Base-by-base conservation (phyloP, 257 asterid species). In the Eucommia ulmoides region DNA sequence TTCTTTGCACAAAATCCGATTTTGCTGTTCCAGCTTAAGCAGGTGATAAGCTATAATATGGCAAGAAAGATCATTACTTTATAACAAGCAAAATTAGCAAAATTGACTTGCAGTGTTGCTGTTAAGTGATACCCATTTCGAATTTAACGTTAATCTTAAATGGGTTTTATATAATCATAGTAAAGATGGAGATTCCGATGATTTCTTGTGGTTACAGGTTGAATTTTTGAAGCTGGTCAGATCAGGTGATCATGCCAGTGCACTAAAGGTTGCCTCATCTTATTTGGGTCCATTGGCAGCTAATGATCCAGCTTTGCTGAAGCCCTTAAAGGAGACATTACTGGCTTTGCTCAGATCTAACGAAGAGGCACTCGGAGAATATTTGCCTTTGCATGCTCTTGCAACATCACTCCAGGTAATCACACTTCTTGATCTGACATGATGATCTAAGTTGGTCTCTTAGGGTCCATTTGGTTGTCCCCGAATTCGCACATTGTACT, bases 361-460 rank as follows among this genome's bases (percentile, higher is more conserved):
- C 41, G 94, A 86, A 66, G 93, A 75, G 75, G 68, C 82, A 50
- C 64, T 74, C 35, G 55, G 73, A 65, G 72, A 75, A 56, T 61
- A 66, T 53, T 41, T 83, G 58, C 81, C 87, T 21, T 64, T 86
- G 33, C 83, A 74, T 56, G 83, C 88, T 60, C 94, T 91, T 33
- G 95, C 99, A 53, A 81, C 84, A 56, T 81, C 99, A 45, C 88
- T 86, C 54, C 99, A 91, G 99, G 99, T 91, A 48, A n/a, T n/a
- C n/a, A n/a, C n/a, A n/a, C n/a, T n/a, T n/a, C n/a, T n/a, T n/a
- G n/a, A n/a, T n/a, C n/a, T n/a, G n/a, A n/a, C n/a, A n/a, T n/a
- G n/a, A n/a, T n/a, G n/a, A n/a, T n/a, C n/a, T n/a, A n/a, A n/a
- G n/a, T n/a, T n/a, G n/a, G n/a, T n/a, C n/a, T n/a, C n/a, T n/a